Conservation (phyloP, 2,329 filamentous ascomycete species). For the Zymoseptoria tritici region DNA sequence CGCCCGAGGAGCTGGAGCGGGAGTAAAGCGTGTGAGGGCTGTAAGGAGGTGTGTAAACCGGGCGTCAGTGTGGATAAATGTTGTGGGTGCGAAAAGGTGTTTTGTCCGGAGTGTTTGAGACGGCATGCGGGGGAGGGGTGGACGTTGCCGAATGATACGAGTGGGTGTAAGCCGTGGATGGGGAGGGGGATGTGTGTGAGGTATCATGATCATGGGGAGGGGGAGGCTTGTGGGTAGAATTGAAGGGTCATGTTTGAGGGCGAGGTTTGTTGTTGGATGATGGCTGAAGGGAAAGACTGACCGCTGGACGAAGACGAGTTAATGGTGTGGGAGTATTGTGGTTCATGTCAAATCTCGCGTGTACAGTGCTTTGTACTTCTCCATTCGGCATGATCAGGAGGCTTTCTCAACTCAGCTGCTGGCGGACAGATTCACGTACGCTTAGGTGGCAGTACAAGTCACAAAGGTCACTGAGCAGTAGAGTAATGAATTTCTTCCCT, state of each 20-base stretch:
- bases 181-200: constrained; percentile 28
- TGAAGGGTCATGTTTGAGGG: too few relatives aligned
- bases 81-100: constrained; percentile 34
- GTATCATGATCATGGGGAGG: constrained; percentile 32
- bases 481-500: background rate
- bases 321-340: background rate
- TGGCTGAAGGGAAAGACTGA: background rate
- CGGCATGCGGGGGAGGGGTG: constrained; percentile 22
- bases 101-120: constrained; percentile 36
- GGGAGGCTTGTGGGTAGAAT: constrained; percentile 23
- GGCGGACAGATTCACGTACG: background rate
- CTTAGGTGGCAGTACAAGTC: background rate
- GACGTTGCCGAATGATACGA: constrained; percentile 26
- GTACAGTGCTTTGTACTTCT: background rate
- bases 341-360: background rate
- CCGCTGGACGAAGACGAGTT: background rate
- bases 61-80: constrained; percentile 33
- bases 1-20: constrained; percentile 29
- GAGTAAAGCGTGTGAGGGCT: constrained; percentile 33
- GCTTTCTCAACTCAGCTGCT: too few relatives aligned
- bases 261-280: background rate
- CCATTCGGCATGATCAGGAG: too few relatives aligned
- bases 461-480: background rate
- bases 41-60: constrained; percentile 34
- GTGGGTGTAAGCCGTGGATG: constrained; percentile 34